Evolutionary conservation across 176 grass and related monocot genomes (phyloP), one percentile per base, ranked within the genome.

Genomic region (Metroxylon sagu): DNA sequence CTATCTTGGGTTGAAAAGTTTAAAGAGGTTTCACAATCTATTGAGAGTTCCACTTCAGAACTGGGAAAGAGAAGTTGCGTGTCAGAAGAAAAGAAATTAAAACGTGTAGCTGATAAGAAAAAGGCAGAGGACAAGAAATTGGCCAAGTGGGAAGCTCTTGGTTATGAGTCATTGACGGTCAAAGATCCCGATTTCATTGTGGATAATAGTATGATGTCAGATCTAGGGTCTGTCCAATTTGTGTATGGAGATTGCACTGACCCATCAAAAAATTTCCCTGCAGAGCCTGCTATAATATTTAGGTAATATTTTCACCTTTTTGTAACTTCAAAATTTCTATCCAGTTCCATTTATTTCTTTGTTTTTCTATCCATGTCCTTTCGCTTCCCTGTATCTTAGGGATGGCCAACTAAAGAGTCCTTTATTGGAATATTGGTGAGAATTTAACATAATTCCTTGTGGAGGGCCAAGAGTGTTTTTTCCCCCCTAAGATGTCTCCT

Each of bases 161-260:
- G 86, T 26, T 90, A 96, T 50, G 67, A 83, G 30, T 71, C 92
- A 72, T 74, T 96, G 53, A 68, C 74, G 12, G 57, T 87, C 35
- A 75, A 85, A 70, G 72, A 82, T 18, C 83, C 80, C 56, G 77
- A 80, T 55, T 71, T 69, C 70, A 66, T 74, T 54, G 62, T 74
- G 65, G 72, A 79, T n/a, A 68, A 87, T 59, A 79, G 50, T 79
- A 60, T 82, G 58, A 48, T 66, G 73, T 50, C 68, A 15, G 83
- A 88, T 18, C 35, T 56, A 26, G 86, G 92, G 25, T 83, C 78
- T 21, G 70, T 96, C 69, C 83, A 88, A 54, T 78, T 96, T 87
- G 80, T 96, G 50, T 96, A 90, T 70, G 92, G 83, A 80, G 92
- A 96, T 82, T 96, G 92, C 61, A 96, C 92, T 19, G 15, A 90